Conservation (phyloP, 2,329 filamentous ascomycete species). For the Fusarium bulbicola region DNA sequence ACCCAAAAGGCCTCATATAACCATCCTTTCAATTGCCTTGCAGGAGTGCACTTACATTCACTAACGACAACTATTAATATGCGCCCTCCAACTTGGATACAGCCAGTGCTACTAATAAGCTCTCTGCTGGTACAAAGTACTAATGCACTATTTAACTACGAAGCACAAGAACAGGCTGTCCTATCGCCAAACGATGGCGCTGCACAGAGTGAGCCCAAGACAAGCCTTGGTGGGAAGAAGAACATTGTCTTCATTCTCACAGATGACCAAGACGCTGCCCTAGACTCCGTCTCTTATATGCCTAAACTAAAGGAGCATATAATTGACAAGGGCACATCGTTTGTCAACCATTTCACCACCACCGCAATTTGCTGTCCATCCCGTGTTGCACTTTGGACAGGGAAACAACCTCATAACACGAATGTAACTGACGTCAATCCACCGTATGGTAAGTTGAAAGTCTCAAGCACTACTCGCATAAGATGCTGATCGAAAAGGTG, state of each 20-base stretch:
- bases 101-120: not conserved
- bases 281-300: constrained; percentile 70
- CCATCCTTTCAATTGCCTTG: not conserved
- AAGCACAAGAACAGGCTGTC: not conserved
- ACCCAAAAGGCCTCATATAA: not conserved
- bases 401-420: constrained; percentile 73
- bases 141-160: not conserved
- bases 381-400: constrained; percentile 71
- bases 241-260: constrained; percentile 75
- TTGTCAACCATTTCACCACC: constrained; percentile 71
- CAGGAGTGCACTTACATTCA: not conserved
- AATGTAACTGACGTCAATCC: constrained; percentile 63
- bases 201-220: not conserved
- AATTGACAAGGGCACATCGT: constrained; percentile 66
- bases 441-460: not conserved
- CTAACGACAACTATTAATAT: not conserved
- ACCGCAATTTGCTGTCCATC: constrained; percentile 74
- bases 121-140: not conserved
- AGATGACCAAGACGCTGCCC: constrained; percentile 72
- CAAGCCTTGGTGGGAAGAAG: constrained; percentile 50
- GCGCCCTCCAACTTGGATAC: constrained; percentile 16
- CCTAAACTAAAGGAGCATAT: constrained; percentile 66
- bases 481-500: constrained; percentile 40
- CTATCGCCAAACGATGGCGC: not conserved
- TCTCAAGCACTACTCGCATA: not conserved